Evolutionary conservation across 495 filamentous ascomycete species (phyloP).

Genomic region (Talaromyces proteolyticus): DNA sequence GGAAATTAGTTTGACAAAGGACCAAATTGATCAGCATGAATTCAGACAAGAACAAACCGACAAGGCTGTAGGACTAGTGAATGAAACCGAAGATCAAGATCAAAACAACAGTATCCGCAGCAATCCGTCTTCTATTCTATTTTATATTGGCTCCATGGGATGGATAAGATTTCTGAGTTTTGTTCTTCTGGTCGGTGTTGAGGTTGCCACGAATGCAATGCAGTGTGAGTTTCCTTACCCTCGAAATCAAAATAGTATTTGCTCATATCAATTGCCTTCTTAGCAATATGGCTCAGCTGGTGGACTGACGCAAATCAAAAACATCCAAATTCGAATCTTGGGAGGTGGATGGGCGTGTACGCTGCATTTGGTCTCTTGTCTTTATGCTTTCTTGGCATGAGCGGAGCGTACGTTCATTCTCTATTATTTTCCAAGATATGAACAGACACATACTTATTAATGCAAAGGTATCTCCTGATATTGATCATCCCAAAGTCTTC

Average conservation of each 20-base stretch:
- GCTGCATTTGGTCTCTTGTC: slow-evolving; percentile 1
- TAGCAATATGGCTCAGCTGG: slow-evolving; percentile 24
- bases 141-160: slow-evolving; percentile 1
- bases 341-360: slow-evolving; percentile 53
- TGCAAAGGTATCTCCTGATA: not conserved
- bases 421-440: not conserved
- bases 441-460: not conserved
- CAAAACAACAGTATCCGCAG: not conserved
- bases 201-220: slow-evolving; percentile 3
- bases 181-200: not conserved
- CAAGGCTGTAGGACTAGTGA: too few relatives aligned
- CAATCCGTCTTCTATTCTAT: not conserved
- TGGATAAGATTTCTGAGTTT: slow-evolving; percentile 1
- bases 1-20: too few relatives aligned
- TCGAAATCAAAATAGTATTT: too few relatives aligned
- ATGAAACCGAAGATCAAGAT: too few relatives aligned
- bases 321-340: slow-evolving; percentile 25
- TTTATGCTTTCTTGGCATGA: not conserved
- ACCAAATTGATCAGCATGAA: too few relatives aligned
- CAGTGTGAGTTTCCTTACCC: slow-evolving; percentile 1
- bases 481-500: not conserved
- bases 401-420: not conserved
- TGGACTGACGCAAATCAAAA: slow-evolving; percentile 20
- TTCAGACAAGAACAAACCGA: too few relatives aligned
- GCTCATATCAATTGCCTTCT: too few relatives aligned